Percentiles rank a stretch among this genome's conserved stretches.
Evolutionary conservation across 2,329 filamentous ascomycete genomes (phyloP).

Genomic region (Aspergillus thermomutatus): DNA sequence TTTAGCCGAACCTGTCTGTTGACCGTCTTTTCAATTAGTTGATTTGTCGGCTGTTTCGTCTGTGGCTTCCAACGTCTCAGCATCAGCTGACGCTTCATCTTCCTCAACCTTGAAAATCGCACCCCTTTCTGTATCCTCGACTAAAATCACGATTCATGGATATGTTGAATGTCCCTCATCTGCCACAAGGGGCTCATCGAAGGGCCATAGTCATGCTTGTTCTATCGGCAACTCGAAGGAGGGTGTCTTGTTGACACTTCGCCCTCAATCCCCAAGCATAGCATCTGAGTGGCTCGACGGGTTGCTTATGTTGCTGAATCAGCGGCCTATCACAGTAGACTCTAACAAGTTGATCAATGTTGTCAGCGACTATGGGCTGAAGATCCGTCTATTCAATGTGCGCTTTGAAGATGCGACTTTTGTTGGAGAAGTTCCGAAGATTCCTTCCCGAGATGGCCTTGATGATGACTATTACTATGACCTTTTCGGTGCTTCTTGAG

Average conservation of each 20-base stretch:
- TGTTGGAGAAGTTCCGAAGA: constrained; percentile 65
- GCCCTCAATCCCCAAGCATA: constrained; percentile 73
- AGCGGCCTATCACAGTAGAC: constrained; percentile 94
- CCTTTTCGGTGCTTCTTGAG: constrained; percentile 49
- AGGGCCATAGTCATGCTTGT: constrained; percentile 28
- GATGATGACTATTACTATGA: constrained; percentile 95
- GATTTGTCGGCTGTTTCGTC: constrained; percentile 86
- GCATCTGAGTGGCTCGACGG: constrained; percentile 98
- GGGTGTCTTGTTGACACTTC: constrained; percentile 73
- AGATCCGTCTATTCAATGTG: constrained; percentile 89
- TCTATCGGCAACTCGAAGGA: constrained; percentile 53
- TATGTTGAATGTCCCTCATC: constrained; percentile 44
- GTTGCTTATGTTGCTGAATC: constrained; percentile 88
- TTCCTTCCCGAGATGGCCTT: constrained; percentile 79
- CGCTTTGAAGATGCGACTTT: constrained; percentile 76
- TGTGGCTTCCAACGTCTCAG: constrained; percentile 87
- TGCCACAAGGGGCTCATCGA: constrained; percentile 32
- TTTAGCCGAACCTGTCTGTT: not conserved
- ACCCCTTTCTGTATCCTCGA: constrained; percentile 47
- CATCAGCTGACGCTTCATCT: constrained; percentile 52
- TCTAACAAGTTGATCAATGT: constrained; percentile 85
- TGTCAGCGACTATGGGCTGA: constrained; percentile 85
- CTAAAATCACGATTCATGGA: constrained; percentile 90
- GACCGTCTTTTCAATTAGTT: constrained; percentile 45
- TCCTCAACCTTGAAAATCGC: constrained; percentile 47